Base-by-base conservation (phyloP, 495 filamentous ascomycete species). In the Tuber microsphaerosporum region DNA sequence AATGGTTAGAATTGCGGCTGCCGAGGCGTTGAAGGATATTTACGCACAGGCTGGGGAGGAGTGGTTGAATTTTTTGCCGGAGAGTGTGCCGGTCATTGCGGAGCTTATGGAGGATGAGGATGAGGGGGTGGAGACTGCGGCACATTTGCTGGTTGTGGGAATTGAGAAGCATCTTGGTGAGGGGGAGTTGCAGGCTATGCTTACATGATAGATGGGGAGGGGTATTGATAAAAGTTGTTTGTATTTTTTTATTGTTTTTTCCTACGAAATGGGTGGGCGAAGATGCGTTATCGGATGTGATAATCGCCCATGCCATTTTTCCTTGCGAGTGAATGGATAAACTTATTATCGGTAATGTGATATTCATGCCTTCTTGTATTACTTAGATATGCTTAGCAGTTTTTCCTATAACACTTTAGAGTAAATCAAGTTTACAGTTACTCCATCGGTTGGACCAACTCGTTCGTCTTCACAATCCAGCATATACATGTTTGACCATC, bases 51-150 rank as follows among this genome's bases (percentile, higher is more conserved):
- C 97, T 37, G 94, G 93, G 37, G 93, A 97, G 80, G 95, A 98
- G 78, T 98, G 96, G 96, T 84, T 98, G 75, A 87, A 89, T 2
- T 86, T 94, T 83, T 84, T 98, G 83, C 92, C 94, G 0, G 94
- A 99, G 87, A 97, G 97, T 90, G 85, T 98, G 79, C 95, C 95
- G 45, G 92, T 92, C 73, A 95, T 99, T 71, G 94, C 91, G 76
- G 95, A 99, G 84, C 81, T 96, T 77, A 91, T 95, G 86, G 96
- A 99, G 84, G 95, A 99, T 83, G 95, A 97, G 77, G 93, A 97
- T 77, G 94, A 97, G 84, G 86, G 84, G 39, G 94, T 99, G 56
- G 95, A 97, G 86, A 85, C 89, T 79, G 94, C 97, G 86, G 92
- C 92, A 14, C 86, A 91, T 82, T 88, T 89, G 74, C 95, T 94